These are phyloP conservation scores for Xylariomycetidae sp. DNA, from an alignment of 2,329 filamentous ascomycete species.

Conservation along the genomic window DNA sequence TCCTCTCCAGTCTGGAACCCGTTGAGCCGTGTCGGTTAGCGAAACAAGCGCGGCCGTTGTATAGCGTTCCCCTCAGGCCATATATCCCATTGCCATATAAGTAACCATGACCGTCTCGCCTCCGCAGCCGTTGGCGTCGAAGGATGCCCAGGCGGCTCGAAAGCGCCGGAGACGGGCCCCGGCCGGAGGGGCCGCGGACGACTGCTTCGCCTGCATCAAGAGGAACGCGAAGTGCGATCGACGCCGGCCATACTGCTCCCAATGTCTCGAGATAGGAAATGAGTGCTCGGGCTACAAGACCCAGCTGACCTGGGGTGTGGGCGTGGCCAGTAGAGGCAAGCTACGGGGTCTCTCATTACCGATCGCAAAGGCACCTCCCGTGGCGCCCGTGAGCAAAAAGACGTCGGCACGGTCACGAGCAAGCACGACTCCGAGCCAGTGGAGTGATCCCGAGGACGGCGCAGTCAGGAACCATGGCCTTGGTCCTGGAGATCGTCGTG, in stretches of 20 bases:
- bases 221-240: constrained; percentile 82
- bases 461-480: constrained; percentile 24
- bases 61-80: constrained; percentile 21
- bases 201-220: constrained; percentile 91
- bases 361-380: constrained; percentile 55
- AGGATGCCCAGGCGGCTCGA: constrained; percentile 46
- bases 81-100: constrained; percentile 7
- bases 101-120: constrained; percentile 43
- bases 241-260: constrained; percentile 87
- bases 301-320: constrained; percentile 92
- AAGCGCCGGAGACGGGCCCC: constrained; percentile 84
- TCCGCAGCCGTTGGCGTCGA: constrained; percentile 39
- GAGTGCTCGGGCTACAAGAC: constrained; percentile 97
- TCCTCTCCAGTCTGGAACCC: too few species aligned
- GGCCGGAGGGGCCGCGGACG: constrained; percentile 81
- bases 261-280: constrained; percentile 84
- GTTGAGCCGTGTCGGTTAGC: too few species aligned
- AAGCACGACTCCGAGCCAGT: constrained; percentile 33
- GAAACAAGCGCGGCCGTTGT: too few species aligned
- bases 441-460: constrained; percentile 33
- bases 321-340: constrained; percentile 92
- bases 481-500: too few species aligned
- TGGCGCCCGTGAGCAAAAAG: constrained; percentile 45
- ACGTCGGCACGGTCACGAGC: constrained; percentile 38
- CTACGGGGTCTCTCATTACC: constrained; percentile 79